phyloP scores from a whole-genome alignment of 768 basidiomycete species.

The Suillus variegatus region DNA sequence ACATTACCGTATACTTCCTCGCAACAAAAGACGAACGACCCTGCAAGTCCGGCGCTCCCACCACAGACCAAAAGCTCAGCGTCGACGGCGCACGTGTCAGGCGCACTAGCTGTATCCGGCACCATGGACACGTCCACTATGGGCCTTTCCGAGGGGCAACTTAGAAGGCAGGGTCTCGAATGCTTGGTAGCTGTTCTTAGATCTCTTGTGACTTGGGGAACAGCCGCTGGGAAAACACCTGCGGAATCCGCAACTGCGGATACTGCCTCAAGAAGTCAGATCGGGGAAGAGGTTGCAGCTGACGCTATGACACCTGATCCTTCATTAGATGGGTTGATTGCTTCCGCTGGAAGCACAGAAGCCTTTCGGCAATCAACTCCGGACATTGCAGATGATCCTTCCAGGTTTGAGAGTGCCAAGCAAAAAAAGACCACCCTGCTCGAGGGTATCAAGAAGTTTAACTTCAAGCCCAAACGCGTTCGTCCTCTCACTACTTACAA shows the following conservation, averaged over 20 bases:
- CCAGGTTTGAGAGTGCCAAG: conserved; percentile 91
- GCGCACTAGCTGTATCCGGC: conserved; percentile 64
- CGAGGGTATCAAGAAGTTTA: conserved; percentile 97
- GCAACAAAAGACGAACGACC: conserved; percentile 54
- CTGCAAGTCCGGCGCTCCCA: conserved; percentile 60
- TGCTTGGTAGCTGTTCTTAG: conserved; percentile 86
- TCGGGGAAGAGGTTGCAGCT: conserved; percentile 52
- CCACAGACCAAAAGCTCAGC: conserved; percentile 40
- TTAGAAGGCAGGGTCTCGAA: conserved; percentile 92
- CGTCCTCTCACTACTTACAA: conserved; percentile 24
- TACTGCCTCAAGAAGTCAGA: conserved; percentile 44
- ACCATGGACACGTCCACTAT: conserved; percentile 66
- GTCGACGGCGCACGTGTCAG: conserved; percentile 56
- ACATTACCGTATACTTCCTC: conserved; percentile 51
- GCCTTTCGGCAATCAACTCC: conserved; percentile 69
- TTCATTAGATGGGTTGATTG: conserved; percentile 56
- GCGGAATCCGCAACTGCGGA: conserved; percentile 43
- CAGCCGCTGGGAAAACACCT: conserved; percentile 39
- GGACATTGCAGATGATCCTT: conserved; percentile 86
- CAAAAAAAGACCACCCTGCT: conserved; percentile 93
- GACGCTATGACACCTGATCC: conserved; percentile 58
- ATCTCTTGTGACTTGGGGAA: conserved; percentile 92
- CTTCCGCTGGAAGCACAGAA: conserved; percentile 50
- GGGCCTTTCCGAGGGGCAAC: conserved; percentile 78
- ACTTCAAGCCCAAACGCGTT: conserved; percentile 97